Base-by-base conservation (phyloP, 1,139 yeast genomes). In the Arxiozyma slooffiae region DNA sequence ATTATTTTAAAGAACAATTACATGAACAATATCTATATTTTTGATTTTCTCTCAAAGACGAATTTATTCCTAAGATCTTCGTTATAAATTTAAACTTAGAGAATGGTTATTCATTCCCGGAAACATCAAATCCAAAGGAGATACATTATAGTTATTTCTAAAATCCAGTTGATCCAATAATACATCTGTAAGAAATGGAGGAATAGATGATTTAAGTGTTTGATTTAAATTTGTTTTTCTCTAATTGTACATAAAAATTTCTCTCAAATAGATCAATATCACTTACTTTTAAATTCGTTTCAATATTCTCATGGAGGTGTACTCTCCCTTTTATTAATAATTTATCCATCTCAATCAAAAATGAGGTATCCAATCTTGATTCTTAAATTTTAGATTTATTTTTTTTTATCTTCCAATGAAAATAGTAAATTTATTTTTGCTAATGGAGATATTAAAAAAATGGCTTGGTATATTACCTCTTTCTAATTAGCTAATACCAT, bases 361-460 rank as follows among this genome's bases (percentile, higher is more conserved):
- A 66, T 5, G 59, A 57, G 11, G 49, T 49, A 23, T 64, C 64
- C 60, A 62, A 11, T 50, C 47, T 8, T 52, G 48, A n/a, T 49
- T 50, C 17, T 46, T 34, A 46, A 55, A 62, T n/a, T 53, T 51
- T n/a, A 62, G 48, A 38, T 55, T 49, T 21, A 65, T 44, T 37
- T 47, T 47, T 49, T 58, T 55, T 17, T n/a, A n/a, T 56, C 26
- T 46, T 59, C 60, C 50, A 64, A 64, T 20, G 54, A 55, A 34
- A 48, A 51, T 2, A 67, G 67, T 30, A 64, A 53, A 21, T 45
- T 42, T 7, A 52, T 40, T 14, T 59, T 51, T 4, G 61, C 50
- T 21, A 62, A 49, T 4, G 68, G 67, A 3, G 69, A 65, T 8
- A 64, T 60, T 18, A 65, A 48, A 48, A 55, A 65, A 6, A 46